Evolutionary conservation across 805 yeast species (phyloP).

Genomic region (Isabelozyma pseudorhagii): DNA sequence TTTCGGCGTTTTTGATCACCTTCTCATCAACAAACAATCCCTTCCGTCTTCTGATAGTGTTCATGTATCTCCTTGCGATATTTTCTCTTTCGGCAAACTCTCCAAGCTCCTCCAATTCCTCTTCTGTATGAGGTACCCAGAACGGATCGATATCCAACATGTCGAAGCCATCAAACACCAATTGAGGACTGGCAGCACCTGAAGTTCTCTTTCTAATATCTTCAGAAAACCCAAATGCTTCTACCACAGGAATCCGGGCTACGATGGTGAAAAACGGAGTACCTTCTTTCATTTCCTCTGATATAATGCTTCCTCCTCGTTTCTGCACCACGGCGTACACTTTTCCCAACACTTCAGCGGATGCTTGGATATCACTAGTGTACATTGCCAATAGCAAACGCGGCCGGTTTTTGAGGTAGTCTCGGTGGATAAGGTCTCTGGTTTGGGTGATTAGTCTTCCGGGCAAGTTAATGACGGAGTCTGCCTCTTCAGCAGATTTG

Average conservation of each 20-base stretch:
- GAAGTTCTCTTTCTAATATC: constrained; percentile 90
- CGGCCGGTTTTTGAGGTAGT: constrained; percentile 80
- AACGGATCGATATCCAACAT: constrained; percentile 89
- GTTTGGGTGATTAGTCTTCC: constrained; percentile 76
- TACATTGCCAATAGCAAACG: constrained; percentile 90
- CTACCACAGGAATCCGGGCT: constrained; percentile 87
- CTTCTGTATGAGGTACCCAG: constrained; percentile 99
- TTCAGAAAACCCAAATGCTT: constrained; percentile 95
- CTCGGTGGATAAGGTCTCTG: constrained; percentile 68
- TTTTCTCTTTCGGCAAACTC: constrained; percentile 91
- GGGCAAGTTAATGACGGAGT: constrained; percentile 44
- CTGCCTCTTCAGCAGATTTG: constrained; percentile 20
- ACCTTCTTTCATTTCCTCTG: constrained; percentile 97
- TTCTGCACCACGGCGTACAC: constrained; percentile 92
- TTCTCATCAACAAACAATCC: constrained; percentile 89
- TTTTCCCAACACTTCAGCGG: constrained; percentile 91
- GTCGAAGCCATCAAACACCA: constrained; percentile 86
- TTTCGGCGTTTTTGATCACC: constrained; percentile 88
- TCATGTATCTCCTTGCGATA: constrained; percentile 84
- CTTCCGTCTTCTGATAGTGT: constrained; percentile 74
- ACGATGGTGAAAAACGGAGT: constrained; percentile 90
- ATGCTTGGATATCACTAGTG: constrained; percentile 90
- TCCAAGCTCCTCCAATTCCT: constrained; percentile 90
- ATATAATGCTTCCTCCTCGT: constrained; percentile 77
- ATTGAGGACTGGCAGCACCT: constrained; percentile 96